These are phyloP conservation scores for Beauveria sp. DNA, from an alignment of 2,329 filamentous ascomycete species.

Conservation along the genomic window DNA sequence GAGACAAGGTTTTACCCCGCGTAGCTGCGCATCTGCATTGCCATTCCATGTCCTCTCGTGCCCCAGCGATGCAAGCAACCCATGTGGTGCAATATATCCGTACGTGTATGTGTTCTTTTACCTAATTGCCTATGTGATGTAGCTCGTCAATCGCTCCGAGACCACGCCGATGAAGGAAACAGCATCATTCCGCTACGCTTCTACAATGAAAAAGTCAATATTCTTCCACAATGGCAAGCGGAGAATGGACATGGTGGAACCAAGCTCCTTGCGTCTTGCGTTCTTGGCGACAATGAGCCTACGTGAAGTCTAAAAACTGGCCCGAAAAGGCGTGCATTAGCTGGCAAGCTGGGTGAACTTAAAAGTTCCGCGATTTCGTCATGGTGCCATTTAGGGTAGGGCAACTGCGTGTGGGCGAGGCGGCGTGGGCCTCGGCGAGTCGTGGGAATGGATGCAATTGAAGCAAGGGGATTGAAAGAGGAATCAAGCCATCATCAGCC, in stretches of 20 bases:
- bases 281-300: neutral
- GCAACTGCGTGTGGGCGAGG: neutral
- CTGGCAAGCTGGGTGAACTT: neutral
- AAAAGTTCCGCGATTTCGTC: neutral
- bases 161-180: too few species aligned
- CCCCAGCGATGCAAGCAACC: too few species aligned
- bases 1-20: slow-evolving; percentile 4
- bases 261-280: neutral
- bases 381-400: neutral
- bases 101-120: too few species aligned
- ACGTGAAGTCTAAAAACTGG: neutral
- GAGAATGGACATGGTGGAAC: neutral
- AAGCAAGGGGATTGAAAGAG: neutral
- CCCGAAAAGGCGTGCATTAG: neutral
- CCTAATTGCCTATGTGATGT: too few species aligned
- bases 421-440: neutral
- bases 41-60: too few species aligned
- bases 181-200: too few species aligned
- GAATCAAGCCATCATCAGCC: neutral
- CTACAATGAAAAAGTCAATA: neutral
- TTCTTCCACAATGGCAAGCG: neutral
- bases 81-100: too few species aligned
- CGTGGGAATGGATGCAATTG: neutral
- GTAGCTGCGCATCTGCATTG: neutral
- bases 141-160: too few species aligned